Base-by-base conservation (phyloP, 306 rosid species). In the Cucurbita argyrosperma region DNA sequence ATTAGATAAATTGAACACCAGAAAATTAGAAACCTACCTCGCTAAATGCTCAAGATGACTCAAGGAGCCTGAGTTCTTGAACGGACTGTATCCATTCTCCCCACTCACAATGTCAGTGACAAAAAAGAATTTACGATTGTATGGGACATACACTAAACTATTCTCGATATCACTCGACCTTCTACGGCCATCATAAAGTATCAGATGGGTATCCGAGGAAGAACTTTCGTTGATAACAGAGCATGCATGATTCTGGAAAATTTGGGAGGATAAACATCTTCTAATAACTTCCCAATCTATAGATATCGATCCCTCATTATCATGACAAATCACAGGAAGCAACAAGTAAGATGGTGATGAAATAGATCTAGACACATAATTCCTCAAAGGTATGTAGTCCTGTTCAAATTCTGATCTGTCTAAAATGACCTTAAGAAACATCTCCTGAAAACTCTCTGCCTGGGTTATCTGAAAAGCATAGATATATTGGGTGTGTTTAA, bases 371-470 rank as follows among this genome's bases (percentile, higher is more conserved):
- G 72, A 53, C 79, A 37, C 71, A 59, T 76, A 79, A 56, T 80
- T 63, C 68, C 71, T 78, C 88, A 94, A 77, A 60, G 84, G 80
- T 82, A 94, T 90, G 75, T 59, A 80, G 62, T 88, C 87, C 6
- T 85, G 74, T 80, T 79, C 75, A 77, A 90, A 94, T 78, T 90
- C 89, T 67, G 30, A 67, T 81, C 98, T 87, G 56, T 94, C 97
- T 72, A 94, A 94, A 70, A 88, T 83, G 83, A 90, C 73, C 86
- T 88, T 94, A 68, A 90, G 97, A 79, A 83, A 90, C 96, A 90
- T 90, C 83, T 90, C 95, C 83, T 94, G 98, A 84, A 94, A 90
- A n/a, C 78, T 77, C 76, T 89, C 85, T 26, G 98, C 96, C 84
- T 84, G 82, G 80, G 61, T 74, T 70, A 90, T 89, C 98, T 94